Percentiles rank a stretch among this genome's conserved stretches.
These are phyloP conservation scores for Ascochyta fabae DNA, from an alignment of 2,329 filamentous ascomycete species.

Conservation along the genomic window DNA sequence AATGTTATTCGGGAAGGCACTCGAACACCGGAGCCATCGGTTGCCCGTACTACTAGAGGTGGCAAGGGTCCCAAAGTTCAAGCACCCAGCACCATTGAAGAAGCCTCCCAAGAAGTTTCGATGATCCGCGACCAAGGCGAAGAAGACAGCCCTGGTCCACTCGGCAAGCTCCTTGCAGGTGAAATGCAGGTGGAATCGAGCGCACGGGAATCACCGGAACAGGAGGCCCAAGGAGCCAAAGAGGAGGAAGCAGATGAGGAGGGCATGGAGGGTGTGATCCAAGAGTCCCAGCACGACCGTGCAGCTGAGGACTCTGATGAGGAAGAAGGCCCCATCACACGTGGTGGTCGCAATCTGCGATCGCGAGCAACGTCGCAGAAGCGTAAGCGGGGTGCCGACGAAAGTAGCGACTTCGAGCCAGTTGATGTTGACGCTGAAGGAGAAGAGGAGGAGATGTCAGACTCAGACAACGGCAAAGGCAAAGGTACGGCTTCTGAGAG, in stretches of 20 bases:
- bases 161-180: constrained; percentile 42
- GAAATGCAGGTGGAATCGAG: constrained; percentile 48
- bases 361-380: constrained; percentile 41
- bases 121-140: constrained; percentile 40
- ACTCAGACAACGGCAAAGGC: constrained; percentile 56
- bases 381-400: constrained; percentile 54
- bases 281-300: constrained; percentile 51
- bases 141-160: constrained; percentile 38
- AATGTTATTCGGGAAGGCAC: constrained; percentile 62
- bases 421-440: constrained; percentile 63
- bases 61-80: constrained; percentile 57
- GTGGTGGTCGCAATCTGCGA: constrained; percentile 51
- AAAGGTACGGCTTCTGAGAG: constrained; percentile 49
- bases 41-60: constrained; percentile 52
- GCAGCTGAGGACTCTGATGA: constrained; percentile 56
- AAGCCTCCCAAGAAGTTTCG: constrained; percentile 60
- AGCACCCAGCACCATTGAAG: constrained; percentile 58
- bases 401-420: constrained; percentile 70
- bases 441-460: constrained; percentile 61
- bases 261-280: constrained; percentile 48
- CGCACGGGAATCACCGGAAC: constrained; percentile 38
- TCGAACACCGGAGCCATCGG: constrained; percentile 55
- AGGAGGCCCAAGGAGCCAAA: constrained; percentile 41
- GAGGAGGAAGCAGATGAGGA: constrained; percentile 40
- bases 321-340: constrained; percentile 63